Percentiles rank a stretch among this genome's conserved stretches.
Conservation (phyloP, 1,139 yeast genomes). For the Diutina sp. region DNA sequence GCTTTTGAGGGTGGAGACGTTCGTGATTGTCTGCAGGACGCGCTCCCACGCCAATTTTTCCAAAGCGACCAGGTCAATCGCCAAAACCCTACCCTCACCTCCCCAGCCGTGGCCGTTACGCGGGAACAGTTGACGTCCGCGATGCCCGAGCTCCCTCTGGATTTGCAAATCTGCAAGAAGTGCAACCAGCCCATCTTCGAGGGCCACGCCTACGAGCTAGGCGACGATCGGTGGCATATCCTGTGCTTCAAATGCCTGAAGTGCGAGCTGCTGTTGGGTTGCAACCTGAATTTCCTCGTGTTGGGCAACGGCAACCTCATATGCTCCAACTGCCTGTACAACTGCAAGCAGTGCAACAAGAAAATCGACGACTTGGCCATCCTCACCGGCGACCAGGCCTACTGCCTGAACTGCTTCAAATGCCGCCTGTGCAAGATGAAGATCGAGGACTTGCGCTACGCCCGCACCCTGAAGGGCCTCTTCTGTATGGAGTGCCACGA, state of each 20-base stretch:
- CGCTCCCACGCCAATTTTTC: not conserved
- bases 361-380: slow-evolving; percentile 95
- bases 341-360: slow-evolving; percentile 77
- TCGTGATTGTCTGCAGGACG: not conserved
- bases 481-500: slow-evolving; percentile 94
- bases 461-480: slow-evolving; percentile 85
- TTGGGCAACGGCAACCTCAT: slow-evolving; percentile 87
- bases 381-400: slow-evolving; percentile 88
- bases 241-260: slow-evolving; percentile 84
- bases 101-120: not conserved
- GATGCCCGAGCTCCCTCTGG: slow-evolving; percentile 1
- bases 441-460: slow-evolving; percentile 84
- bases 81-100: not conserved
- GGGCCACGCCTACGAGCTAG: slow-evolving; percentile 75
- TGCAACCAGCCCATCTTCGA: slow-evolving; percentile 40
- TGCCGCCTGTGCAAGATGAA: slow-evolving; percentile 83
- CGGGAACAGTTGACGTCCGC: not conserved
- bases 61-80: not conserved
- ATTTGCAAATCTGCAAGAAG: slow-evolving; percentile 19
- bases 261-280: slow-evolving; percentile 66
- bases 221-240: slow-evolving; percentile 93
- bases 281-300: slow-evolving; percentile 81
- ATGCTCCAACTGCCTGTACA: slow-evolving; percentile 83
- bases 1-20: not conserved
- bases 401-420: slow-evolving; percentile 81